Percentiles rank a stretch among this genome's conserved stretches.
Evolutionary conservation across 2,329 filamentous ascomycete genomes (phyloP).

Genomic region (Verticillium longisporum): DNA sequence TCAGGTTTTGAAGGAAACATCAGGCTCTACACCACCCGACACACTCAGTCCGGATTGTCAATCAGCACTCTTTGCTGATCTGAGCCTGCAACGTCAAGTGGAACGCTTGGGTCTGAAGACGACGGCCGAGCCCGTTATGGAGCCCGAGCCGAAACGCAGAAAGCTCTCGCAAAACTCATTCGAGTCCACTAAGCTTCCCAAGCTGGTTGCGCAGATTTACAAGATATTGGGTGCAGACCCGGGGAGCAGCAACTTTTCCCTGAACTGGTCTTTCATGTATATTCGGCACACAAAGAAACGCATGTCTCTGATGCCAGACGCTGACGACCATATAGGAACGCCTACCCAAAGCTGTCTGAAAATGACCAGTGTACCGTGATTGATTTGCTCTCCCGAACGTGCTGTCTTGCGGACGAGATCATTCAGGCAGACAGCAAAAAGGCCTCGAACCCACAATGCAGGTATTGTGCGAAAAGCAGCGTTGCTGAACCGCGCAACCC

Average conservation of each 20-base stretch:
- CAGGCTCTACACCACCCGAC: conserved; percentile 12
- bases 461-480: background rate
- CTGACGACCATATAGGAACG: conserved; percentile 17
- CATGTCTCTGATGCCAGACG: background rate
- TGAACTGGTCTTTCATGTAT: conserved; percentile 38
- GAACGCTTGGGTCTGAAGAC: conserved; percentile 12
- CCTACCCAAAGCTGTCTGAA: conserved; percentile 40
- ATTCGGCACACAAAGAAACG: conserved; percentile 16
- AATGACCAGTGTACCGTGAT: conserved; percentile 44
- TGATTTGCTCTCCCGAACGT: conserved; percentile 46
- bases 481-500: background rate
- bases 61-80: conserved; percentile 17
- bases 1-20: conserved; percentile 18
- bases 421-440: conserved; percentile 1
- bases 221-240: conserved; percentile 19
- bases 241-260: conserved; percentile 17
- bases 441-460: background rate
- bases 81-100: conserved; percentile 16
- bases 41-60: conserved; percentile 12
- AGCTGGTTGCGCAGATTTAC: conserved; percentile 16
- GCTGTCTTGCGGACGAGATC: conserved; percentile 47
- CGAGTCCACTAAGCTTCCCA: conserved; percentile 14
- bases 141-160: conserved; percentile 21
- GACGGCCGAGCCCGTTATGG: conserved; percentile 2
- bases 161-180: conserved; percentile 17